Evolutionary conservation across 2,329 filamentous ascomycete genomes (phyloP), one percentile per base, ranked within the genome.

Genomic region (Zymoseptoria pseudotritici): DNA sequence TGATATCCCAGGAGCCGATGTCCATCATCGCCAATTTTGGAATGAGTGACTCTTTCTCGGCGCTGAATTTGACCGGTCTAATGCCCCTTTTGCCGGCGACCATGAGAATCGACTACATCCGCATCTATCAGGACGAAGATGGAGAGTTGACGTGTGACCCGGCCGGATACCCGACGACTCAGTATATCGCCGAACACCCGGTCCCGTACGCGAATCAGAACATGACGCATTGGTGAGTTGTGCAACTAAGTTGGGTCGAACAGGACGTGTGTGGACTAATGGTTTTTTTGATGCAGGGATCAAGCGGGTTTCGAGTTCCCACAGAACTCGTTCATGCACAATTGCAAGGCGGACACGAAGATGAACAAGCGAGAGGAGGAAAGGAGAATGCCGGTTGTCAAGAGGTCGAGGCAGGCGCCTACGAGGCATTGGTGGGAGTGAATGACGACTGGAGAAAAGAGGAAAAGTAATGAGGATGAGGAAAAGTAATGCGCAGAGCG

Each of bases 1-100:
- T 82, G 20, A 82, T 89, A 56, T 85, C 86, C 0, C 76, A 84
- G 65, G 87, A 90, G 69, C 87, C 87, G 1, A 80, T 90, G 83
- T 71, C 84, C 1, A 74, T 89, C 19, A 78, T 89, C 66, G 79
- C 85, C 75, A 90, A 90, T 69, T 82, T 89, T 67, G 87, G 87
- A 67, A 88, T 90, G 82, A 86, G 83, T 4, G 79, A 80, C 67
- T 83, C 82, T 72, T 89, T 89, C 71, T 83, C 86, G 0, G 72
- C 77, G 4, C 75, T 89, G 62, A 84, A 88, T 67, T 72, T 84
- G 60, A 79, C 79, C 1, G 83, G 81, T 26, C 73, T 89, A 22
- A 75, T 71, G 4, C 67, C 78, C 17, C 73, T 83, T 51, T 77
- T 88, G 67, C 86, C 86, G 2, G 86, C 84, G 2, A 83, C 78